These are phyloP conservation scores for Pseudoturritis turrita DNA, from an alignment of 345 rosid genomes.

Conservation along the genomic window DNA sequence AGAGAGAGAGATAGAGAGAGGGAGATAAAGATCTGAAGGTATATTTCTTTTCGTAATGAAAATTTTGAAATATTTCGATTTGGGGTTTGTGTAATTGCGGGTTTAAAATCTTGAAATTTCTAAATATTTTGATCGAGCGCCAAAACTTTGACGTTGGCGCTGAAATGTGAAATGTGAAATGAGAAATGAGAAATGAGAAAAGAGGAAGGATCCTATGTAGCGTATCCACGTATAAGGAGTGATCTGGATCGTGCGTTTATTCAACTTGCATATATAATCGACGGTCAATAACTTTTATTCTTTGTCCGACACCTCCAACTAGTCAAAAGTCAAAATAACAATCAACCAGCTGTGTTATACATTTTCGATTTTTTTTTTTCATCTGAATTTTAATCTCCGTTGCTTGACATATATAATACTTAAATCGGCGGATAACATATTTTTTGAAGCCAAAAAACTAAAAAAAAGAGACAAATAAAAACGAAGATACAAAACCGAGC, in stretches of 20 bases:
- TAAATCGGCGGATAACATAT: no score
- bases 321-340: background rate
- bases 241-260: constrained; percentile 4
- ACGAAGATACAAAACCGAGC: no score
- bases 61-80: background rate
- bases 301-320: background rate
- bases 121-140: constrained; percentile 10
- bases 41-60: background rate
- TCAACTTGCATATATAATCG: background rate
- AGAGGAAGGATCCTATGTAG: background rate
- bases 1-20: background rate
- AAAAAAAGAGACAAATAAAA: no score
- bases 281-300: background rate
- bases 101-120: constrained; percentile 13
- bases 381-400: no score
- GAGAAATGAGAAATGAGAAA: no score
- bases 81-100: background rate
- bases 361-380: no score
- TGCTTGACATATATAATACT: no score
- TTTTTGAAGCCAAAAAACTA: no score
- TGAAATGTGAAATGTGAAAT: background rate
- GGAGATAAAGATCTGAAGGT: constrained; percentile 15
- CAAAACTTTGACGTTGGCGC: constrained; percentile 20
- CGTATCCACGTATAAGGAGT: background rate
- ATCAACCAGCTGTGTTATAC: background rate